A percentile compares a stretch with the other conserved stretches of the same genome.
phyloP scores from a whole-genome alignment of 345 rosid species.

The Alliaria petiolata region DNA sequence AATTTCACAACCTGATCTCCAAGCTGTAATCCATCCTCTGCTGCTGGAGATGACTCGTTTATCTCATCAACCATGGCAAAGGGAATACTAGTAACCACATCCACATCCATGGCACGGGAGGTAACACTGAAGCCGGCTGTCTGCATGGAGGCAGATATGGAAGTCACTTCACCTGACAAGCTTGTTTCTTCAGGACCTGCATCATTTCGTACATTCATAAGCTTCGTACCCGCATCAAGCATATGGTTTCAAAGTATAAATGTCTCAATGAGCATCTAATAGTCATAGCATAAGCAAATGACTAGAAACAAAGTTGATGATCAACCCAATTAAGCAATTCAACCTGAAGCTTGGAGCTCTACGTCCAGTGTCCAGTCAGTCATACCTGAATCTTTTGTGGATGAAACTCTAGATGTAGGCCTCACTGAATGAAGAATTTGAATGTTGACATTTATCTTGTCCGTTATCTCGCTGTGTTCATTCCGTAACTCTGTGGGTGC shows the following conservation, averaged over 20 bases:
- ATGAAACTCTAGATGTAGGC: conserved; percentile 42
- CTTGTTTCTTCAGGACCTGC: conserved; percentile 31
- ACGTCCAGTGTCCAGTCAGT: too few species aligned
- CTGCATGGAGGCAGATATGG: conserved; percentile 34
- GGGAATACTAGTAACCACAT: conserved; percentile 47
- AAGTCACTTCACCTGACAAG: conserved; percentile 19
- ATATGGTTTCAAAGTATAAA: not conserved
- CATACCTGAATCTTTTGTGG: conserved; percentile 52
- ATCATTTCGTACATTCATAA: conserved; percentile 27
- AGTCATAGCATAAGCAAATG: not conserved
- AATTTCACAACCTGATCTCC: conserved; percentile 91
- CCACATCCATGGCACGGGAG: conserved; percentile 49
- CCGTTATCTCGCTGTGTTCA: conserved; percentile 69
- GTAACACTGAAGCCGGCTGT: conserved; percentile 30
- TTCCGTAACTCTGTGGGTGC: conserved; percentile 54
- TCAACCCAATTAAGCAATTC: not conserved
- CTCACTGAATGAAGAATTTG: conserved; percentile 75
- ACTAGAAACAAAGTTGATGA: not conserved
- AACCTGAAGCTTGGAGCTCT: conserved; percentile 1
- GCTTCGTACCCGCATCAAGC: not conserved
- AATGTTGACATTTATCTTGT: conserved; percentile 58
- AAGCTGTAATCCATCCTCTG: conserved; percentile 93
- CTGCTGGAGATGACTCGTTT: conserved; percentile 85
- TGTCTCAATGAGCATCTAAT: not conserved
- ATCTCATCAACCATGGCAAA: conserved; percentile 92